These are phyloP conservation scores for Dactylellina drechsleri DNA, from an alignment of 2,329 filamentous ascomycete species.

Conservation along the genomic window DNA sequence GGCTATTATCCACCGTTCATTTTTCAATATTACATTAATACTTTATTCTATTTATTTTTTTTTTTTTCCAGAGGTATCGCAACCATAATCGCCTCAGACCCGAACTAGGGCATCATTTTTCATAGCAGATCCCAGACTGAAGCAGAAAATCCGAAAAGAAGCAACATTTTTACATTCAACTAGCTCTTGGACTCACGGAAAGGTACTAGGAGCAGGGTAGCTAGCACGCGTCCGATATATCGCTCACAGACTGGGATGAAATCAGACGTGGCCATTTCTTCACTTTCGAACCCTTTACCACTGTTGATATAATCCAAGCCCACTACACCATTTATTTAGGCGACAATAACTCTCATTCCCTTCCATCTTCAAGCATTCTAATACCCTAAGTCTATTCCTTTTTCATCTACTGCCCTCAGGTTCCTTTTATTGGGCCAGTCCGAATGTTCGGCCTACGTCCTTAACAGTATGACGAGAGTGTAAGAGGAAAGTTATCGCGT, in stretches of 20 bases:
- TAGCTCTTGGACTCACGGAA: constrained; percentile 5
- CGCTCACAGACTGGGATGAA: constrained; percentile 30
- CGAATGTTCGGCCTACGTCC: constrained; percentile 32
- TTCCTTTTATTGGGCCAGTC: constrained; percentile 15
- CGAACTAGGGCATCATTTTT: background rate
- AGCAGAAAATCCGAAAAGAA: constrained; percentile 19
- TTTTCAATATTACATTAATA: background rate
- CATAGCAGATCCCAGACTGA: constrained; percentile 23
- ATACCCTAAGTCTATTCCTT: constrained; percentile 11
- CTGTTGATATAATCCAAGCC: background rate
- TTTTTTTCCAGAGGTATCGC: background rate
- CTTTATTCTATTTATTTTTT: too few species aligned
- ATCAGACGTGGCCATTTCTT: constrained; percentile 45
- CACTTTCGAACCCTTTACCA: constrained; percentile 19
- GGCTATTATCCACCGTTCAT: constrained; percentile 7
- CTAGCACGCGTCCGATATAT: constrained; percentile 35
- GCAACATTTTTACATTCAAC: constrained; percentile 32
- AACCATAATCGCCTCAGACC: constrained; percentile 7
- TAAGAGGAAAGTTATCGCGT: constrained; percentile 18
- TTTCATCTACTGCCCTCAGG: background rate
- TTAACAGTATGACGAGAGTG: background rate
- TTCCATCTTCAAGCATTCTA: constrained; percentile 44
- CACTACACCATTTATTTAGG: constrained; percentile 30
- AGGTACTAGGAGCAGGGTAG: constrained; percentile 15
- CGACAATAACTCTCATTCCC: constrained; percentile 28